These are phyloP conservation scores for Pelargonium citronellum DNA, from an alignment of 441 rosid genomes.

Conservation along the genomic window DNA sequence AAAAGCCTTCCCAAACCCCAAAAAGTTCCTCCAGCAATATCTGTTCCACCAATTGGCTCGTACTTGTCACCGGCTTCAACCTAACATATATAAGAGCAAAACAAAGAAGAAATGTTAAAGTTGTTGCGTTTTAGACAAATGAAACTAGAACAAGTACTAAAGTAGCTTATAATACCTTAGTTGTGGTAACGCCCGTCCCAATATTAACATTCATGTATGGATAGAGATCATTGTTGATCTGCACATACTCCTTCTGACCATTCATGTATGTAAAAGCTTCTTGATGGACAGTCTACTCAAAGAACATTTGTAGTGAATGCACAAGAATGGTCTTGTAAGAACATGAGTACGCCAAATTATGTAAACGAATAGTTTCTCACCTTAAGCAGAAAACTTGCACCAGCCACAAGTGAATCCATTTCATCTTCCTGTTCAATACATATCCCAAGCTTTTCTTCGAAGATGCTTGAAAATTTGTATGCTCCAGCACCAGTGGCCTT, in stretches of 20 bases:
- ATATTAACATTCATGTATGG: constrained; percentile 96
- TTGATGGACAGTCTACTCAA: constrained; percentile 83
- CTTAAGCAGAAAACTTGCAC: constrained; percentile 96
- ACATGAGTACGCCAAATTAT: too few relatives aligned
- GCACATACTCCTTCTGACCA: constrained; percentile 88
- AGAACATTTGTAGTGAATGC: not conserved
- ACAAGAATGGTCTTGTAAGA: too few relatives aligned
- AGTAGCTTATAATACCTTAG: constrained; percentile 51
- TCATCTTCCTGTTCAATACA: constrained; percentile 98
- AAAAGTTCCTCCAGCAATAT: constrained; percentile 97
- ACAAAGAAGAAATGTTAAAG: too few relatives aligned
- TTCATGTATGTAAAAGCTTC: constrained; percentile 97
- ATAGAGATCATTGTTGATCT: constrained; percentile 82
- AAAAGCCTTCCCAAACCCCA: constrained; percentile 97
- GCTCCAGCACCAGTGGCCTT: constrained; percentile 99
- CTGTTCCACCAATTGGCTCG: constrained; percentile 94
- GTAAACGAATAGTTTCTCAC: constrained; percentile 24
- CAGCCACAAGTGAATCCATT: constrained; percentile 94
- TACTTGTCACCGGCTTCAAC: constrained; percentile 97
- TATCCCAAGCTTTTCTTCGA: constrained; percentile 87
- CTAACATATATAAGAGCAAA: constrained; percentile 31
- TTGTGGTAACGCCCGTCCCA: constrained; percentile 98
- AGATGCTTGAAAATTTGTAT: constrained; percentile 75
- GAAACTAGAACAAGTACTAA: constrained; percentile 17
- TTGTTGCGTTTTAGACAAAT: not conserved